These are phyloP conservation scores for Mrakia hoshinonis DNA, from an alignment of 768 basidiomycete species.

Conservation along the genomic window DNA sequence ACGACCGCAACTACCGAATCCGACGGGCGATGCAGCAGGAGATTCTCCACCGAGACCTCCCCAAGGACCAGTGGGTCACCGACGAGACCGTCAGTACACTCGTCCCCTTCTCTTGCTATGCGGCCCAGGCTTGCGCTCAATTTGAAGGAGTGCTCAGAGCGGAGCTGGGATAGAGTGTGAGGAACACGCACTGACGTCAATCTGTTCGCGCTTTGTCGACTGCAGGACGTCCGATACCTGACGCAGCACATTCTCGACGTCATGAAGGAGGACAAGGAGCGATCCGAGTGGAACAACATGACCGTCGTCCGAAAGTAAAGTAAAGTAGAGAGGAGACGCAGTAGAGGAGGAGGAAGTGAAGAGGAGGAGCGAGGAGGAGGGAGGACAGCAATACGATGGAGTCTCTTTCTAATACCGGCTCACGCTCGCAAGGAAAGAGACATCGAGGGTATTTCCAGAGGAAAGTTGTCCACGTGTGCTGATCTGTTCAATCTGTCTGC, in stretches of 20 bases:
- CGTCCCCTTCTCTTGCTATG: neutral
- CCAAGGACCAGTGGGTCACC: slow-evolving; percentile 71
- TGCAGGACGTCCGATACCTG: slow-evolving; percentile 83
- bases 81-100: slow-evolving; percentile 54
- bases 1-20: slow-evolving; percentile 85
- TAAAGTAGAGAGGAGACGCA: neutral
- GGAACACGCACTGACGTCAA: no score
- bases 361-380: no score
- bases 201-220: neutral
- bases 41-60: slow-evolving; percentile 66
- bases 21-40: slow-evolving; percentile 73
- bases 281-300: slow-evolving; percentile 69
- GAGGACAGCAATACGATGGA: no score
- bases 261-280: slow-evolving; percentile 65
- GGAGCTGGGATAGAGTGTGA: no score
- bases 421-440: no score
- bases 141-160: neutral
- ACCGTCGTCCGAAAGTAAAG: slow-evolving; percentile 43
- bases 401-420: no score
- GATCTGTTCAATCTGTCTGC: no score
- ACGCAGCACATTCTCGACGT: slow-evolving; percentile 66
- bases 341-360: neutral
- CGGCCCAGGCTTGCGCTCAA: neutral
- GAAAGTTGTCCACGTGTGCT: no score
- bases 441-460: no score